Base-by-base conservation (phyloP, 2,329 filamentous ascomycete species). In the Cadophora gregata region DNA sequence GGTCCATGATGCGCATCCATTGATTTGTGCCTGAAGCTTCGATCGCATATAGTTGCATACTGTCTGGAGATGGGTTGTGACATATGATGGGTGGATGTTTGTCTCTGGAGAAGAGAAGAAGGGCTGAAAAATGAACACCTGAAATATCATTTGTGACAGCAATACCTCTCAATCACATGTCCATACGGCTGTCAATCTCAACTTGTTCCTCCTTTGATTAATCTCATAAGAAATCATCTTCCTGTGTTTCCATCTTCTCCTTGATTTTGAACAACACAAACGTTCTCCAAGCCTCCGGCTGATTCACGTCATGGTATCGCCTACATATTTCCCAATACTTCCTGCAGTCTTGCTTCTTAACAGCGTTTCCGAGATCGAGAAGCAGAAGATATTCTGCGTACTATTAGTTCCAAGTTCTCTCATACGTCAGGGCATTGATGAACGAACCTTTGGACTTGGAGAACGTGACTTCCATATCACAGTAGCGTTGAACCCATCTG, bases 1-100 rank as follows among this genome's bases (percentile, higher is more conserved):
- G 60, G 31, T 62, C 10, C 60, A 62, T 55, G 60, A 21, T 42
- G 60, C 36, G 1, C 60, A 62, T n/a, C 60, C 60, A 14, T 31
- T 62, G 60, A 42, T 62, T n/a, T 62, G 60, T 16, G 31, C 27
- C 7, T 42, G 60, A 62, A 6, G 14, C 14, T 3, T 9, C 14
- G 33, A n/a, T n/a, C n/a, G n/a, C n/a, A n/a, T n/a, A n/a, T n/a
- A n/a, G n/a, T n/a, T n/a, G n/a, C n/a, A n/a, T n/a, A n/a, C n/a
- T n/a, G n/a, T n/a, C n/a, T n/a, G n/a, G n/a, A n/a, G n/a, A n/a
- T n/a, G n/a, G n/a, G n/a, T n/a, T n/a, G n/a, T n/a, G n/a, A n/a
- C n/a, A n/a, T n/a, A n/a, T n/a, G n/a, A n/a, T n/a, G n/a, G n/a
- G n/a, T n/a, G n/a, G n/a, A n/a, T n/a, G n/a, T n/a, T n/a, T n/a